Evolutionary conservation across 2,329 filamentous ascomycete genomes (phyloP), one percentile per base, ranked within the genome.

Genomic region (Colletotrichum sp.): DNA sequence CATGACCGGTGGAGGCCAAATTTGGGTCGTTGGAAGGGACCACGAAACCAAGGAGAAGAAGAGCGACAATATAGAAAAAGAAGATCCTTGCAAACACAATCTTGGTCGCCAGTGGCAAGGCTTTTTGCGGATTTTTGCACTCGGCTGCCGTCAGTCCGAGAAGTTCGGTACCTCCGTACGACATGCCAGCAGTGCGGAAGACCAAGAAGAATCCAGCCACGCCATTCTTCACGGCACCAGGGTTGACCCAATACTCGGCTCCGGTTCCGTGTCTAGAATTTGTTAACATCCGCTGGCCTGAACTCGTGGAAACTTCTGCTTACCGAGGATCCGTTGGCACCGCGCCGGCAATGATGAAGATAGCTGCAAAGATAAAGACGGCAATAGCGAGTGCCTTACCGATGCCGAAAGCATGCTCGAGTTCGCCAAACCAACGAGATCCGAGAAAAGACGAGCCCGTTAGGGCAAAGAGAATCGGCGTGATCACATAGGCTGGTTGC

Each of bases 91-190:
- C 90, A 72, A 91, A 91, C 34, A 91, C 95, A 81, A 98, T 95
- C 86, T 97, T 98, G 80, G 96, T 93, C 8, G 96, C 96, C 1
- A 92, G 92, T 0, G 96, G 96, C 1, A 98, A 89, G 0, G 93
- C 91, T 81, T 94, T 92, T 76, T 91, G 78, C 12, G 86, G 87
- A 59, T 84, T 84, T 16, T 82, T 80, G 73, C 86, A 84, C 76
- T 88, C 87, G 21, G 85, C 85, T 8, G 86, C 87, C 6, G 86
- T 84, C 18, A 88, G 80, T 16, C 87, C 87, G 5, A 88, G 83
- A 71, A 88, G 83, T 74, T 88, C 87, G 4, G 87, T 88, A 26
- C 87, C 87, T 12, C 85, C 84, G 69, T 87, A 88, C 12, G 86
- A 83, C 80, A 87, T 86, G 18, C 87, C 86, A 8, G 87, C 86